phyloP scores from a whole-genome alignment of 2,329 filamentous ascomycete genomes.

The Scedosporium boydii region DNA sequence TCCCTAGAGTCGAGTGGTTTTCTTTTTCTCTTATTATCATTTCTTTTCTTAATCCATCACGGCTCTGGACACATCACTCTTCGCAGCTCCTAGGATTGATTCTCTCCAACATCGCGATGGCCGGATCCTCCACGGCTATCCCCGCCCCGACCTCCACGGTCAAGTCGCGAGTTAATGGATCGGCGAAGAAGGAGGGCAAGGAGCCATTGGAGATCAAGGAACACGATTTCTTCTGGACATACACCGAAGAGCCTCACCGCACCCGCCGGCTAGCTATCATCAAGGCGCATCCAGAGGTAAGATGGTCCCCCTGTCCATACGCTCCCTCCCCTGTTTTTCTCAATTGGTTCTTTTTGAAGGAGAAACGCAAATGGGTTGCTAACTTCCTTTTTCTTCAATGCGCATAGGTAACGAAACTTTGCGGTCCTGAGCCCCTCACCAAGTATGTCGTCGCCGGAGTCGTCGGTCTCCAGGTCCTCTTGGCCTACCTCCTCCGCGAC shows the following conservation, averaged over 20 bases:
- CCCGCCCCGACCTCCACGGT: not conserved
- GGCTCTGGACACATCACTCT: not conserved
- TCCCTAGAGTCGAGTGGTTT: no score
- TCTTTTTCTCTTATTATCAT: not conserved
- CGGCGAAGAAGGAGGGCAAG: constrained; percentile 3
- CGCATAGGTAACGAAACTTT: constrained; percentile 85
- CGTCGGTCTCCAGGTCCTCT: constrained; percentile 69
- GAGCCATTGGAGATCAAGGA: constrained; percentile 14
- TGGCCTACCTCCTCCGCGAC: constrained; percentile 68
- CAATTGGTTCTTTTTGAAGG: constrained; percentile 8
- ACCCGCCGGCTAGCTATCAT: constrained; percentile 89
- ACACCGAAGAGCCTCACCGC: constrained; percentile 94
- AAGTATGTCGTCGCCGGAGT: constrained; percentile 86
- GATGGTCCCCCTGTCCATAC: constrained; percentile 9
- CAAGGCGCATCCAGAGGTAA: constrained; percentile 91
- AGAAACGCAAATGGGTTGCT: not conserved
- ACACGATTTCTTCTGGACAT: constrained; percentile 86
- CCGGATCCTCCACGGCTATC: constrained; percentile 1
- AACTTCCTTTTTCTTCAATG: not conserved
- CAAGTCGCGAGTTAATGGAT: constrained; percentile 3
- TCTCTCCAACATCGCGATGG: not conserved
- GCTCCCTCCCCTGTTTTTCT: constrained; percentile 6
- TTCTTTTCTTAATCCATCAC: not conserved
- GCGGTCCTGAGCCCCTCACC: constrained; percentile 88
- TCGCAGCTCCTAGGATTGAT: not conserved